Conservation (phyloP, 257 asterid genomes). For the Jaltomata sinuosa region DNA sequence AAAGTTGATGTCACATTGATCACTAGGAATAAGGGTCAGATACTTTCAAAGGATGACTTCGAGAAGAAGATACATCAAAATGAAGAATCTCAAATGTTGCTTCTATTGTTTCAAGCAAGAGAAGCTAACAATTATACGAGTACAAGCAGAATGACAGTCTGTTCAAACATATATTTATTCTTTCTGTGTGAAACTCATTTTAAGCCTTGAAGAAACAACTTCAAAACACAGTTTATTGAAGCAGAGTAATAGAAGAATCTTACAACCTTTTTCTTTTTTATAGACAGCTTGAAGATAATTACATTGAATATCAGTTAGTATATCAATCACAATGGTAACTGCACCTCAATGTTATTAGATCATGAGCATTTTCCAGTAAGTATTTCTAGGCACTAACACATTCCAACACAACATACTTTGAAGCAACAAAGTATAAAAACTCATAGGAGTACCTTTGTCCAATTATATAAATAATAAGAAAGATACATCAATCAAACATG, state of each 20-base stretch:
- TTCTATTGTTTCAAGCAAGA: conserved; percentile 62
- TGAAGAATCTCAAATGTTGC: conserved; percentile 25
- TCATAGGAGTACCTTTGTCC: not conserved
- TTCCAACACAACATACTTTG: not conserved
- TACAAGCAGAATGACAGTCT: conserved; percentile 10
- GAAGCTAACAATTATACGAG: conserved; percentile 49
- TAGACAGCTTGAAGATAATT: too few relatives aligned
- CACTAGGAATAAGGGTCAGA: conserved; percentile 39
- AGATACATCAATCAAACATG: too few relatives aligned
- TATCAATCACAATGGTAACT: not conserved
- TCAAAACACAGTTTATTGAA: too few relatives aligned
- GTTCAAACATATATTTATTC: conserved; percentile 40
- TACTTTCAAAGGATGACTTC: conserved; percentile 3
- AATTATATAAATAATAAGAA: not conserved
- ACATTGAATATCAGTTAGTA: too few relatives aligned
- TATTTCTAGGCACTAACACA: not conserved
- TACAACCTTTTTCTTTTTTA: too few relatives aligned
- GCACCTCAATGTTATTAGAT: not conserved
- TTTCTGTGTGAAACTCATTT: not conserved
- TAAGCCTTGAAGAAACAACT: too few relatives aligned
- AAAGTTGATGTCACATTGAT: conserved; percentile 16
- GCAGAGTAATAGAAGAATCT: not conserved
- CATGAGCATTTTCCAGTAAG: too few relatives aligned
- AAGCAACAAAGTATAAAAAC: not conserved
- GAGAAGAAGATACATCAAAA: conserved; percentile 39